Evolutionary conservation across 176 grass and related monocot species (phyloP).

Genomic region (Rhynchospora breviuscula): DNA sequence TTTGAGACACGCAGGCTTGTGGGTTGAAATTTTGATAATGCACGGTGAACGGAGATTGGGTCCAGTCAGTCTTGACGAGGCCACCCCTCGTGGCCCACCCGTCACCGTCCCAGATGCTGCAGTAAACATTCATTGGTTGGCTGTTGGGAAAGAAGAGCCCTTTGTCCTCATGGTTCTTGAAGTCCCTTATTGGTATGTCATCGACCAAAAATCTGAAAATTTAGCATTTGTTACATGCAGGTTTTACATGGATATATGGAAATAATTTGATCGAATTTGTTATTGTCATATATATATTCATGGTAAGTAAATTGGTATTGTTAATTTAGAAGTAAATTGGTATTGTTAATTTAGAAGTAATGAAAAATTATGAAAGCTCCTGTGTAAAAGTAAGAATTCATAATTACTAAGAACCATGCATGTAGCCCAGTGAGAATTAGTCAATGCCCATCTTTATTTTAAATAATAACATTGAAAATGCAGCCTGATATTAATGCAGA

Average conservation of each 20-base stretch:
- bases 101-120: constrained; percentile 53
- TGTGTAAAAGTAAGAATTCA: background rate
- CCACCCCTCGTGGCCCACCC: constrained; percentile 71
- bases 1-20: constrained; percentile 18
- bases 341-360: no score
- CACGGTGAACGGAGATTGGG: constrained; percentile 44
- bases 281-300: no score
- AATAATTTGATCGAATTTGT: background rate
- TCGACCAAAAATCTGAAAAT: constrained; percentile 64
- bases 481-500: background rate
- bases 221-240: background rate
- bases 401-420: no score
- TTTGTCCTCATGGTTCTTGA: constrained; percentile 39
- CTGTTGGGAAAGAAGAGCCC: constrained; percentile 32
- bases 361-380: background rate
- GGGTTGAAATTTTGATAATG: constrained; percentile 54
- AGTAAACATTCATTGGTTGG: constrained; percentile 54
- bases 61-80: constrained; percentile 52
- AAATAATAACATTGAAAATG: background rate
- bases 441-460: background rate
- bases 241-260: background rate
- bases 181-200: constrained; percentile 36
- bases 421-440: no score
- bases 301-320: no score
- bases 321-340: no score